These are phyloP conservation scores for Stentor coeruleus DNA, from an alignment of 73 alveolate species.

Conservation along the genomic window DNA sequence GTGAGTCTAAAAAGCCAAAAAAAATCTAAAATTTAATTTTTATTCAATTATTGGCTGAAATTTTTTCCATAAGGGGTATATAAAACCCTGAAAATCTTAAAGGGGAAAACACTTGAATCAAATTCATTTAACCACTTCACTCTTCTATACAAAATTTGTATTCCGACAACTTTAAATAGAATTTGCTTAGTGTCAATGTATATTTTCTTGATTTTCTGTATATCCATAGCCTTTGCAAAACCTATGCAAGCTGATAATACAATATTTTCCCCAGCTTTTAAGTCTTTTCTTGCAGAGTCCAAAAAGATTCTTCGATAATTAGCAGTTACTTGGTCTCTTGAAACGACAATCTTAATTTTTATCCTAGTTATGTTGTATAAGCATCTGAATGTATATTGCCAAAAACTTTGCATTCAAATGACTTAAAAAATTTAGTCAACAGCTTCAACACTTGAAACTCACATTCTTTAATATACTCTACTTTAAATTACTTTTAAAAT, in stretches of 20 bases:
- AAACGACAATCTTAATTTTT: slow-evolving; percentile 56
- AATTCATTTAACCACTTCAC: background rate
- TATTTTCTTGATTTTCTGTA: slow-evolving; percentile 24
- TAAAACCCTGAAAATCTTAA: background rate
- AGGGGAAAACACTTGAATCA: background rate
- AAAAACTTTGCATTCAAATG: slow-evolving; percentile 70
- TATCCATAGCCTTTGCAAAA: background rate
- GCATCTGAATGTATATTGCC: slow-evolving; percentile 95
- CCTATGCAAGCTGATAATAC: slow-evolving; percentile 21
- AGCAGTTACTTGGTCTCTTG: background rate
- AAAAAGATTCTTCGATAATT: background rate
- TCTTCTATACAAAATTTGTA: background rate
- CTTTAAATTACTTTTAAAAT: slow-evolving; percentile 35
- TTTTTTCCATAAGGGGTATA: too few species aligned
- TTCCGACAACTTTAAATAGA: background rate
- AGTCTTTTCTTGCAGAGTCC: background rate
- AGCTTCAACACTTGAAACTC: slow-evolving; percentile 80
- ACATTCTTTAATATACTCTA: slow-evolving; percentile 61
- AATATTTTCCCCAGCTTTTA: slow-evolving; percentile 10
- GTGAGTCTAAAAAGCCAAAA: too few species aligned
- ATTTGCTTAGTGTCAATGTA: background rate
- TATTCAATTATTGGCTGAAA: too few species aligned
- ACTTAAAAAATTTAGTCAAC: slow-evolving; percentile 65
- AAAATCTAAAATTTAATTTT: too few species aligned
- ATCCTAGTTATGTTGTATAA: slow-evolving; percentile 96